A percentile compares a stretch with the other conserved stretches of the same genome.
Conservation (phyloP, 345 rosid genomes). For the Mangifera indica region DNA sequence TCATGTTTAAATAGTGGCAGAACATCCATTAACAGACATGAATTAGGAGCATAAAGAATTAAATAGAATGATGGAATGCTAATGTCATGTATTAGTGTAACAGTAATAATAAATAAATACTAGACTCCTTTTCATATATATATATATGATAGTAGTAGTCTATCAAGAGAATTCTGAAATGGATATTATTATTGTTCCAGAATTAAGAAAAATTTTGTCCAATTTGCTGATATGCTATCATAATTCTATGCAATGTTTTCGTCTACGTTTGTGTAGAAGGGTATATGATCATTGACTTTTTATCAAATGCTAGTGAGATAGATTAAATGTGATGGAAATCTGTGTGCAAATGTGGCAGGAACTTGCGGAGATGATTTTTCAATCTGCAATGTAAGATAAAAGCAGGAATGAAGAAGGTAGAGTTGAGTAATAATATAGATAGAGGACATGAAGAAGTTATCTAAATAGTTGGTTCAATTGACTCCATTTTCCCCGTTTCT, state of each 20-base stretch:
- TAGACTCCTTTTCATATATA: background rate
- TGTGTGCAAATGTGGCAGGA: slow-evolving; percentile 53
- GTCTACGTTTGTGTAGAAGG: too few relatives aligned
- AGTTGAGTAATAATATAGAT: slow-evolving; percentile 8
- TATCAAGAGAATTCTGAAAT: background rate
- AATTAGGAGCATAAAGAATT: background rate
- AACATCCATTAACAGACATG: background rate
- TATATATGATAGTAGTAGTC: background rate
- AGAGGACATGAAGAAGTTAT: background rate
- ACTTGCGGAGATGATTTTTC: slow-evolving; percentile 94
- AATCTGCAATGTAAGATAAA: slow-evolving; percentile 46
- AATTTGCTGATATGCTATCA: background rate
- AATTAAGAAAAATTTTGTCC: background rate
- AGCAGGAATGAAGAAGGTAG: background rate
- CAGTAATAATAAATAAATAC: background rate
- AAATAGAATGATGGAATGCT: background rate
- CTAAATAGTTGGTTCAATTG: background rate
- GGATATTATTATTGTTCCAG: background rate
- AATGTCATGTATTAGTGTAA: background rate
- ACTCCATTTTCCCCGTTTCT: background rate
- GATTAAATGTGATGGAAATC: slow-evolving; percentile 13
- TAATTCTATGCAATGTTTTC: background rate
- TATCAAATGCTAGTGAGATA: background rate
- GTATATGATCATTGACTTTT: background rate
- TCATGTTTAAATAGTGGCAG: background rate